Base-by-base conservation (phyloP, 2,329 filamentous ascomycete species). In the Diaporthe citri region DNA sequence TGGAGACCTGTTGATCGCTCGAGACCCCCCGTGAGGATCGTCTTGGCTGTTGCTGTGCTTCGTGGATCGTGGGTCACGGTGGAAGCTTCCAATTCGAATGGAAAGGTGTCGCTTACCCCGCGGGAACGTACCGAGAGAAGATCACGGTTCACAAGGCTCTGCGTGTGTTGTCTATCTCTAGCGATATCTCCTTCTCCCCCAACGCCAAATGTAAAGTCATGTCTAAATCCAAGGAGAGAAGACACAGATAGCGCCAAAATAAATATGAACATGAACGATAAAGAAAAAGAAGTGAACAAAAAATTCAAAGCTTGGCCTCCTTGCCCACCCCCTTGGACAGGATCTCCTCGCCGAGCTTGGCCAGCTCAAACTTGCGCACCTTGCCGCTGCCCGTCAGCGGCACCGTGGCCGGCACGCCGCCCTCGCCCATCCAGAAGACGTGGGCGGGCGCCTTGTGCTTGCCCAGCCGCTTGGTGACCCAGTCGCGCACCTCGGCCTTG, bases 341-440 rank as follows among this genome's bases (percentile, higher is more conserved):
- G 31, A 92, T 81, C 77, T 90, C 86, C 74, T 90, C 87, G 0
- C 88, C 89, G 51, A 90, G 77, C 81, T 87, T 85, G 7, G 89
- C 89, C 87, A 91, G 89, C 84, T 91, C 89, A 78, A 89, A 91
- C 84, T 94, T 94, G 79, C 91, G 88, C 73, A 94, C 90, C 83
- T 94, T 94, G 4, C 92, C 92, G 80, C 92, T 94, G 0, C 92
- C 92, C n/a, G 92, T 94, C 80, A 93, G 84, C 13, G 92, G 92
- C 43, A 93, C 86, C 1, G 85, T 84, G 1, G 79, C 78, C 1
- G 90, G 88, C 34, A 92, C 87, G 15, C 88, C 89, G 60, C 88
- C 88, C 77, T 90, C 85, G 0, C 94, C 94, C 36, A 96, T 87
- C 89, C 93, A 95, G 81, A 95, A 95, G n/a, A 96, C 82, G 81